These are phyloP conservation scores for Xerocomellus chrysenteron DNA, from an alignment of 768 basidiomycete genomes.

Conservation along the genomic window DNA sequence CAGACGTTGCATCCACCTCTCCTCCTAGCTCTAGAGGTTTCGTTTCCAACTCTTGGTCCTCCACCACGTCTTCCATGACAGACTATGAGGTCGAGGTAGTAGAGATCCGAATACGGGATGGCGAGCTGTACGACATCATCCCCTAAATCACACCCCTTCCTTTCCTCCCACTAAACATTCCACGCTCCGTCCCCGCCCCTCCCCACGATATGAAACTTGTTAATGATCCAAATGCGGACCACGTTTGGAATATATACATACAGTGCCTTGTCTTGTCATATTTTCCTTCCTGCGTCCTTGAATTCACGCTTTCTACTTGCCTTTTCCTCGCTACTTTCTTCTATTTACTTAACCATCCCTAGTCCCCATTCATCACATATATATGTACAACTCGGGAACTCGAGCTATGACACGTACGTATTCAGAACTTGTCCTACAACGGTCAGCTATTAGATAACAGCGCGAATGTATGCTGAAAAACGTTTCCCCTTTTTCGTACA, in stretches of 20 bases:
- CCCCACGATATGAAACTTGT: conserved; percentile 3
- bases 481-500: not conserved
- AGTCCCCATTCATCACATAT: not conserved
- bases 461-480: conserved; percentile 11
- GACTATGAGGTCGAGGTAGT: conserved; percentile 87
- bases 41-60: conserved; percentile 66
- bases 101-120: conserved; percentile 80
- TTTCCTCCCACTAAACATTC: not conserved
- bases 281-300: not conserved
- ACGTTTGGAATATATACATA: conserved; percentile 14
- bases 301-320: conserved; percentile 13
- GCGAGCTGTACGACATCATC: conserved; percentile 75
- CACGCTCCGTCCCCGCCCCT: not conserved
- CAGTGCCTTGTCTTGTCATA: conserved; percentile 1
- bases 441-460: conserved; percentile 9
- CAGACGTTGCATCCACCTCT: conserved; percentile 82
- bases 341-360: not conserved
- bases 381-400: conserved; percentile 4
- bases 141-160: conserved; percentile 36
- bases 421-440: not conserved
- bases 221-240: conserved; percentile 14
- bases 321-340: not conserved
- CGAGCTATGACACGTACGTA: conserved; percentile 7
- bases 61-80: conserved; percentile 61
- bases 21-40: conserved; percentile 69